Evolutionary conservation across 768 basidiomycete genomes (phyloP).

Genomic region (Chlorophyllum brunneum): DNA sequence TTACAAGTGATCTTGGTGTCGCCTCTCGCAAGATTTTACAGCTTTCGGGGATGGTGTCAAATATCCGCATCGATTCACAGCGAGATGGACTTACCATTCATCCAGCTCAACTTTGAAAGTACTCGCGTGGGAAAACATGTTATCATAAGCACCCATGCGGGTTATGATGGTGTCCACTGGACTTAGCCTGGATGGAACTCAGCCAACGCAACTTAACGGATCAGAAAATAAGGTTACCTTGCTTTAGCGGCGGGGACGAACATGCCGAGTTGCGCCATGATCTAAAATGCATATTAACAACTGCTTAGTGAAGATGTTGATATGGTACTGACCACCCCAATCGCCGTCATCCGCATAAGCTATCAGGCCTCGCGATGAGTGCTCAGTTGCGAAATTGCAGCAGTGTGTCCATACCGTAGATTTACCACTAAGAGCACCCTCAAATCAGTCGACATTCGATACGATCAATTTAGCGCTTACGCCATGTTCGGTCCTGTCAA

Average conservation of each 20-base stretch:
- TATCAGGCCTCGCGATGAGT: conserved; percentile 22
- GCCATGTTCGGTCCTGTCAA: conserved; percentile 92
- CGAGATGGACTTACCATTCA: conserved; percentile 64
- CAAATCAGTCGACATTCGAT: background rate
- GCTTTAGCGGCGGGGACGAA: conserved; percentile 84
- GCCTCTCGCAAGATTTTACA: conserved; percentile 93
- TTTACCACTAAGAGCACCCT: conserved; percentile 26
- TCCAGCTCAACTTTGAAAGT: conserved; percentile 99
- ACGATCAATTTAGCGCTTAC: conserved; percentile 36
- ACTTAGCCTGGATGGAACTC: conserved; percentile 50
- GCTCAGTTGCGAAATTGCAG: background rate
- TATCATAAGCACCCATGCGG: conserved; percentile 98
- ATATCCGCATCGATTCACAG: background rate
- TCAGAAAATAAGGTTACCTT: conserved; percentile 39
- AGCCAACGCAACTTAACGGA: conserved; percentile 4
- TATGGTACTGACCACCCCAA: conserved; percentile 77
- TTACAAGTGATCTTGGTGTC: conserved; percentile 90
- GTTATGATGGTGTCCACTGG: conserved; percentile 92
- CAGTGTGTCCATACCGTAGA: conserved; percentile 29
- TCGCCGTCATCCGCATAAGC: conserved; percentile 94
- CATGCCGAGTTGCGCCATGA: conserved; percentile 96
- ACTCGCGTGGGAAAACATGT: conserved; percentile 91
- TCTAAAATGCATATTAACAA: conserved; percentile 32
- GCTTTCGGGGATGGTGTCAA: conserved; percentile 36
- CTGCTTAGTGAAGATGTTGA: too few species aligned